A percentile compares a stretch with the other conserved stretches of the same genome.
Evolutionary conservation across 2,329 filamentous ascomycete genomes (phyloP).

Genomic region (Emericellopsis cladophorae): DNA sequence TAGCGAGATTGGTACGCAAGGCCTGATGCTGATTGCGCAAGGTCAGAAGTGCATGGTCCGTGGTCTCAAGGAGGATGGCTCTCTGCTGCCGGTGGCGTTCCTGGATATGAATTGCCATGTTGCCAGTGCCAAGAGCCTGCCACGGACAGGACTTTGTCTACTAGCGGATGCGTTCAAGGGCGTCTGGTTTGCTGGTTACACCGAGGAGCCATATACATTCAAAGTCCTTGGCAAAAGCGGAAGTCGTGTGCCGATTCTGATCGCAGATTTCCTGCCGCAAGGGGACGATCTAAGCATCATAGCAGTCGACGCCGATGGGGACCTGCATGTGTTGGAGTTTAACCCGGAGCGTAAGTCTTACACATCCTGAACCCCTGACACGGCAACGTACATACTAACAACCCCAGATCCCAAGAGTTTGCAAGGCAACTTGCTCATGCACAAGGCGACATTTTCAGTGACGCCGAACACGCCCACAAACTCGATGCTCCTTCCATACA

Average conservation of each 20-base stretch:
- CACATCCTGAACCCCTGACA: background rate
- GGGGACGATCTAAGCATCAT: slow-evolving; percentile 73
- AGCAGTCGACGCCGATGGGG: slow-evolving; percentile 71
- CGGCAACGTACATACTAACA: background rate
- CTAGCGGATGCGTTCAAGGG: slow-evolving; percentile 88
- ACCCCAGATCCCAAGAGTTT: slow-evolving; percentile 76
- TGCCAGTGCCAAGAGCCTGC: slow-evolving; percentile 70
- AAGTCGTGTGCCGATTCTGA: slow-evolving; percentile 63
- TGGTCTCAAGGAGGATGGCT: slow-evolving; percentile 89
- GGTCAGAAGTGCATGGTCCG: slow-evolving; percentile 97
- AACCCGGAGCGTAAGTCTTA: slow-evolving; percentile 72
- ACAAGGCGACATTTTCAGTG: slow-evolving; percentile 77
- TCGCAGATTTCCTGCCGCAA: slow-evolving; percentile 80
- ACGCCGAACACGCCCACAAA: slow-evolving; percentile 65
- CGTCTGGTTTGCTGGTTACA: slow-evolving; percentile 92
- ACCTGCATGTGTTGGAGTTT: slow-evolving; percentile 82
- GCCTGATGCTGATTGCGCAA: slow-evolving; percentile 79
- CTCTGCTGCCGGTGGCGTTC: slow-evolving; percentile 85
- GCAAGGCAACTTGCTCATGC: slow-evolving; percentile 75
- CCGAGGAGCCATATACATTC: slow-evolving; percentile 93
- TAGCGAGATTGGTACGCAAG: slow-evolving; percentile 74
- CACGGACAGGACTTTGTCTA: slow-evolving; percentile 71
- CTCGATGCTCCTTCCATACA: slow-evolving; percentile 64
- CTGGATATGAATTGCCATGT: slow-evolving; percentile 97
- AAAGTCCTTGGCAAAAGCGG: slow-evolving; percentile 81